Conservation (phyloP, 768 basidiomycete genomes). For the Scleroderma bovista region DNA sequence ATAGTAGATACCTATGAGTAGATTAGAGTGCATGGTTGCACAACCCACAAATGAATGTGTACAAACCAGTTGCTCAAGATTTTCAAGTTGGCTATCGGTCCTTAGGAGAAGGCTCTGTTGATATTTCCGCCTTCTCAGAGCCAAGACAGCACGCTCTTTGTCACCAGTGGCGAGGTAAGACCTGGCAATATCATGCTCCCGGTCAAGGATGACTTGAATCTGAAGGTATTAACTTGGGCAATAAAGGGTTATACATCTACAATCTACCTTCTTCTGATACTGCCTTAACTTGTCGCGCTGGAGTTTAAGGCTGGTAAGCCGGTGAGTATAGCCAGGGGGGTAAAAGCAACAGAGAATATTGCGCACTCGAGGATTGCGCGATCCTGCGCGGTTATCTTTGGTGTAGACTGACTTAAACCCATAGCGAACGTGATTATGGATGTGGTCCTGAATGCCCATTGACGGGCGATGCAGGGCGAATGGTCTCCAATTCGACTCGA, state of each 20-base stretch:
- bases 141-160: slow-evolving; percentile 83
- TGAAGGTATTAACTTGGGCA: slow-evolving; percentile 24
- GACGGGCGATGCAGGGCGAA: too few relatives aligned
- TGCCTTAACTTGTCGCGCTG: slow-evolving; percentile 94
- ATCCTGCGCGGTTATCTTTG: slow-evolving; percentile 91
- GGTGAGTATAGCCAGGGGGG: slow-evolving; percentile 14
- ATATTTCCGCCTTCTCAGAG: slow-evolving; percentile 88
- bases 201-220: slow-evolving; percentile 83
- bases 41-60: background rate
- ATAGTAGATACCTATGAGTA: slow-evolving; percentile 80
- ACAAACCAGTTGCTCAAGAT: slow-evolving; percentile 80
- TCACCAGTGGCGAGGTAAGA: slow-evolving; percentile 73
- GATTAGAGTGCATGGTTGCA: background rate
- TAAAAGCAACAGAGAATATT: slow-evolving; percentile 6
- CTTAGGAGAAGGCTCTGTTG: slow-evolving; percentile 82
- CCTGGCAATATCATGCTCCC: slow-evolving; percentile 88
- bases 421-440: slow-evolving; percentile 35
- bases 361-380: slow-evolving; percentile 91
- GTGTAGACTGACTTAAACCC: slow-evolving; percentile 69
- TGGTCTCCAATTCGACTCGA: too few relatives aligned
- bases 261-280: slow-evolving; percentile 85
- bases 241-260: background rate
- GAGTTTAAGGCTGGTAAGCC: slow-evolving; percentile 70
- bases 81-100: slow-evolving; percentile 88
- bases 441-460: too few relatives aligned